Evolutionary conservation across 805 yeast species (phyloP), one percentile per base, ranked within the genome.

Genomic region (Gaillardinia entomophila): DNA sequence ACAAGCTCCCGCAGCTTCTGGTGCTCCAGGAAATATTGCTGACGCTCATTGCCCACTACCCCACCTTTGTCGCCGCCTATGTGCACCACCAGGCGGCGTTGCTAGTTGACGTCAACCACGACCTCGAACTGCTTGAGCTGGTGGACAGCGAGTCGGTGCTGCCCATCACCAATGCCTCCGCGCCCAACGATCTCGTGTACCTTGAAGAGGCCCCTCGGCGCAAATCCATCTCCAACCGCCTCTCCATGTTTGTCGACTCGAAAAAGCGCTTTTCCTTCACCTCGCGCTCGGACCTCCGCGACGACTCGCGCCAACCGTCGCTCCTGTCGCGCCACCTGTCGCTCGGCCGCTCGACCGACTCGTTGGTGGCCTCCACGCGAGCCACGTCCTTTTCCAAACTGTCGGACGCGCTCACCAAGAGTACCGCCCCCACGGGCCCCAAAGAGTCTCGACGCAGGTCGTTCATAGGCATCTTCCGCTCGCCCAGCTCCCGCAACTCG

Each of bases 221-320:
- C 23, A 29, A 40, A 17, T 48, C 53, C 2, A 15, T 51, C 11
- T 41, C 54, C 2, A 42, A 43, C 22, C 34, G 42, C 17, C 36
- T 51, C 19, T 35, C 35, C 26, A 34, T 36, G 5, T 36, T 51
- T 4, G 43, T 46, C 45, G 55, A 45, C 27, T 33, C 27, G 25
- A 37, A 45, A 20, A 48, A 45, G 28, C 33, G 53, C 6, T 36
- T 47, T 13, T 47, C 52, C 3, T 34, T 45, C 25, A 24, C 31
- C 20, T 35, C 45, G 2, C 28, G 27, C 4, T 33, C 34, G 6
- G 8, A 19, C 8, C 22, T 19, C 22, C 8, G 6, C 22, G 22
- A 19, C 10, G 22, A 19, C 22, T 19, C 22, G 10, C 8, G 6
- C 8, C 22, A 19, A 19, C 10, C 22, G 6, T 19, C 22, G 22